phyloP scores from a whole-genome alignment of 805 yeast species.

The Lachancea nothofagi region DNA sequence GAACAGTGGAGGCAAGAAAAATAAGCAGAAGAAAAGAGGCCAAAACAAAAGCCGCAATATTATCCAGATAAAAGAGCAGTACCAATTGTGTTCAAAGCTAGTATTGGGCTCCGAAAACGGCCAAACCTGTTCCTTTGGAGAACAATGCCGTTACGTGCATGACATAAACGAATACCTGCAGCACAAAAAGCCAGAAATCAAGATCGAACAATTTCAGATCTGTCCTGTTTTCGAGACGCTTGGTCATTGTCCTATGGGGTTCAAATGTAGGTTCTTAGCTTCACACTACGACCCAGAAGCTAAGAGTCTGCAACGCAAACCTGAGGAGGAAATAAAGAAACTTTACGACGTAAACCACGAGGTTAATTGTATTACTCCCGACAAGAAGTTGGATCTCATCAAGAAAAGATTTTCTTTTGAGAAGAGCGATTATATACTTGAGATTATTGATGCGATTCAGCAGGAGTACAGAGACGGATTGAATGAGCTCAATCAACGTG shows the following conservation, averaged over 20 bases:
- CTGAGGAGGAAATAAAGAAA: constrained; percentile 32
- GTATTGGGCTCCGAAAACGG: constrained; percentile 46
- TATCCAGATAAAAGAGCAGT: constrained; percentile 57
- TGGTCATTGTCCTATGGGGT: constrained; percentile 89
- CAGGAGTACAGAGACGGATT: constrained; percentile 31
- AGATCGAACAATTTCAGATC: constrained; percentile 38
- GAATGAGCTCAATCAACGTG: constrained; percentile 33
- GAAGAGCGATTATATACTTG: constrained; percentile 51
- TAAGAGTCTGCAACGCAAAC: constrained; percentile 35
- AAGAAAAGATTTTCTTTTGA: constrained; percentile 56
- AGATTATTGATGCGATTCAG: constrained; percentile 58
- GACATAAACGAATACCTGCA: constrained; percentile 59
- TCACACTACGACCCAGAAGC: constrained; percentile 56
- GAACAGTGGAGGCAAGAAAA: constrained; percentile 40
- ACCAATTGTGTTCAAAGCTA: constrained; percentile 60
- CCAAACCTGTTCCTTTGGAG: constrained; percentile 55
- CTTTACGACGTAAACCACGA: constrained; percentile 43
- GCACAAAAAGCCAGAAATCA: constrained; percentile 64
- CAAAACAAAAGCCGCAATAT: constrained; percentile 81
- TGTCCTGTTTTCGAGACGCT: constrained; percentile 82
- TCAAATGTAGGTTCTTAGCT: constrained; percentile 85
- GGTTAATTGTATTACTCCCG: constrained; percentile 53
- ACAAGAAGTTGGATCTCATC: constrained; percentile 32
- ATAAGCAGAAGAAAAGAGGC: constrained; percentile 55
- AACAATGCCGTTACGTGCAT: constrained; percentile 75